Conservation (phyloP, 2,329 filamentous ascomycete species). For the Grosmannia clavigera region DNA sequence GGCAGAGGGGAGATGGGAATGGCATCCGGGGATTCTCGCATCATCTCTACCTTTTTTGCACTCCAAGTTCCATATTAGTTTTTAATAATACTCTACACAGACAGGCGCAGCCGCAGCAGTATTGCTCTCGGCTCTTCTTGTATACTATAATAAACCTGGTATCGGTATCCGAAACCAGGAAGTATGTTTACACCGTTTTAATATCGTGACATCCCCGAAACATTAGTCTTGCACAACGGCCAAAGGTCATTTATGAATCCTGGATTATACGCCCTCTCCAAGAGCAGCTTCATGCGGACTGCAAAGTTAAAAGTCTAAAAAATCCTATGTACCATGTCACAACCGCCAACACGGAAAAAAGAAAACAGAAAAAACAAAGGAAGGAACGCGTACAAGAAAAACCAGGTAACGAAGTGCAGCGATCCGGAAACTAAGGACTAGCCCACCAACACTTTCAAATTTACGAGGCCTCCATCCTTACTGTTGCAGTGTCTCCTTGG, state of each 20-base stretch:
- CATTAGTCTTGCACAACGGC: no score
- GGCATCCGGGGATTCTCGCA: not conserved
- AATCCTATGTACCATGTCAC: constrained; percentile 10
- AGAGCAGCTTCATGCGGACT: constrained; percentile 3
- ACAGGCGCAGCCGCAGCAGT: no score
- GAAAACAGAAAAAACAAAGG: constrained; percentile 4
- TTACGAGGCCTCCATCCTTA: not conserved
- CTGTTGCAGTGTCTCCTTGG: not conserved
- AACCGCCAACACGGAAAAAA: not conserved
- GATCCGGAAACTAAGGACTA: not conserved
- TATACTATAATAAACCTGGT: no score
- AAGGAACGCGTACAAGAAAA: not conserved
- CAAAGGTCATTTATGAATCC: not conserved
- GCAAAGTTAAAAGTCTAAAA: constrained; percentile 7
- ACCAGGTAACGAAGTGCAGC: not conserved
- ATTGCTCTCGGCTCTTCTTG: not conserved
- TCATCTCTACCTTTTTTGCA: not conserved
- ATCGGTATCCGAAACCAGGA: no score
- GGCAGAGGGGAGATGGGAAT: not conserved
- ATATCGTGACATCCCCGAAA: no score
- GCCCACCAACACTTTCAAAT: not conserved
- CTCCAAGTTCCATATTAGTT: not conserved
- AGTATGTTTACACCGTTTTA: no score
- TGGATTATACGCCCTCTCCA: not conserved
- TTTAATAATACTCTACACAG: not conserved